phyloP scores from a whole-genome alignment of 768 basidiomycete species.

The Rhizopogon sp. region DNA sequence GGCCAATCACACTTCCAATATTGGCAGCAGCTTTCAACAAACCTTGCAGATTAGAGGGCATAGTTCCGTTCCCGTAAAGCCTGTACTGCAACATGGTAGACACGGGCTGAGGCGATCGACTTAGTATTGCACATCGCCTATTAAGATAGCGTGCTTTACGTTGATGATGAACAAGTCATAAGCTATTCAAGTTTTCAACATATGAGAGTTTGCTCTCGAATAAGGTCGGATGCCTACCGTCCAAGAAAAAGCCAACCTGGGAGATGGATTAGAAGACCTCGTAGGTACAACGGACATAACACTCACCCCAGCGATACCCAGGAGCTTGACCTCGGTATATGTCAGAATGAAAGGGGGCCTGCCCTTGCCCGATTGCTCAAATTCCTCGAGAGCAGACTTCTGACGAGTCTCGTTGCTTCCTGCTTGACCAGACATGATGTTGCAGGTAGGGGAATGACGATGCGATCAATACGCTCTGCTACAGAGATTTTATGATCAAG shows the following conservation, averaged over 20 bases:
- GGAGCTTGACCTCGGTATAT: slow-evolving; percentile 49
- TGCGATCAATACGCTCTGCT: not conserved
- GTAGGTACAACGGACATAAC: not conserved
- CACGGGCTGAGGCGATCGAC: slow-evolving; percentile 42
- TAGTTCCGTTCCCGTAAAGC: slow-evolving; percentile 45
- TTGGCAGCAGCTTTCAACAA: slow-evolving; percentile 65
- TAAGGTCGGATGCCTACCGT: slow-evolving; percentile 39
- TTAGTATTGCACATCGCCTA: not conserved
- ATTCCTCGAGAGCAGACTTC: slow-evolving; percentile 17
- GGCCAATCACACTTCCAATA: slow-evolving; percentile 69
- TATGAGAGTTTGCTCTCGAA: not conserved
- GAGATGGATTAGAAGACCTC: not conserved
- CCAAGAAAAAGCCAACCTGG: slow-evolving; percentile 68
- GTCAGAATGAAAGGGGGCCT: slow-evolving; percentile 37
- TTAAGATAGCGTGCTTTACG: slow-evolving; percentile 27
- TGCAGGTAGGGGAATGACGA: not conserved
- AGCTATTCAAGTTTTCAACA: slow-evolving; percentile 39
- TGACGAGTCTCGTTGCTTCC: not conserved
- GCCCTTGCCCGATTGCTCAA: slow-evolving; percentile 22
- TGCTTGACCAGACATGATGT: not conserved
- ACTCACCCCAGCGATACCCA: slow-evolving; percentile 57
- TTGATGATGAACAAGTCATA: slow-evolving; percentile 74
- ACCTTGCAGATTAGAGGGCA: slow-evolving; percentile 54
- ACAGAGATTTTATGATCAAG: not conserved
- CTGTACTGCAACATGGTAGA: slow-evolving; percentile 65